A percentile compares a stretch with the other conserved stretches of the same genome.
These are phyloP conservation scores for Aspergillus candidus DNA, from an alignment of 2,329 filamentous ascomycete species.

Conservation along the genomic window DNA sequence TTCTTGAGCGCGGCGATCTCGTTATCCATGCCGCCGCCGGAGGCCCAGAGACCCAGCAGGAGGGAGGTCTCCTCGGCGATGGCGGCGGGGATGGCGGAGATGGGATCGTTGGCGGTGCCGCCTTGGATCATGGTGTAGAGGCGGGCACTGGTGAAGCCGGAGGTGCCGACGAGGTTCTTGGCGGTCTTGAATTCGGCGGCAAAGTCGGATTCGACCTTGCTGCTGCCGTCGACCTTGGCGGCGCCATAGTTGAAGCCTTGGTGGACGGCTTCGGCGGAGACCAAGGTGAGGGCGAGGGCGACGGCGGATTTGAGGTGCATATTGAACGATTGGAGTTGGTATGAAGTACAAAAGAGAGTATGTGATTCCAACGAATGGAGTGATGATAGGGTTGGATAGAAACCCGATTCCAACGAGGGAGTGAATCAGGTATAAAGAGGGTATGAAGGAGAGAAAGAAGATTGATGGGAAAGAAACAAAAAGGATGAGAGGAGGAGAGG, in stretches of 20 bases:
- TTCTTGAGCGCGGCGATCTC: slow-evolving; percentile 66
- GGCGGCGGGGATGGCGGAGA: slow-evolving; percentile 72
- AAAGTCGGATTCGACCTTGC: slow-evolving; percentile 40
- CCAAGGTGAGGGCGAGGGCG: slow-evolving; percentile 30
- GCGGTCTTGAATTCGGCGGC: slow-evolving; percentile 42
- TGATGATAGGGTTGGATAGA: slow-evolving; percentile 6
- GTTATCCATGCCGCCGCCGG: slow-evolving; percentile 63
- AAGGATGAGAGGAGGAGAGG: background rate
- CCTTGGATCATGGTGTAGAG: slow-evolving; percentile 57
- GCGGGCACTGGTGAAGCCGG: slow-evolving; percentile 43
- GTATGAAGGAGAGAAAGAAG: slow-evolving; percentile 9
- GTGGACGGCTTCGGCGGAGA: slow-evolving; percentile 31
- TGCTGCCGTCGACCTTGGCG: slow-evolving; percentile 35
- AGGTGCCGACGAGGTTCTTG: slow-evolving; percentile 28
- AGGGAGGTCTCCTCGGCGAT: slow-evolving; percentile 72
- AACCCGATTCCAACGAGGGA: slow-evolving; percentile 8
- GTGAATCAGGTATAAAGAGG: slow-evolving; percentile 4
- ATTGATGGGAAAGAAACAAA: slow-evolving; percentile 2
- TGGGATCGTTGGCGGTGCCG: slow-evolving; percentile 58
- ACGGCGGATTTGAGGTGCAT: slow-evolving; percentile 31
- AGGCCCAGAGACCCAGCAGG: slow-evolving; percentile 79
- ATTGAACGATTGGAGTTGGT: slow-evolving; percentile 12
- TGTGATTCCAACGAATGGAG: no score
- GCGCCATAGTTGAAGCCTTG: slow-evolving; percentile 47
- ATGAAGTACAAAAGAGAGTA: no score